Base-by-base conservation (phyloP, 495 filamentous ascomycete genomes). In the Penicillium bialowiezense region DNA sequence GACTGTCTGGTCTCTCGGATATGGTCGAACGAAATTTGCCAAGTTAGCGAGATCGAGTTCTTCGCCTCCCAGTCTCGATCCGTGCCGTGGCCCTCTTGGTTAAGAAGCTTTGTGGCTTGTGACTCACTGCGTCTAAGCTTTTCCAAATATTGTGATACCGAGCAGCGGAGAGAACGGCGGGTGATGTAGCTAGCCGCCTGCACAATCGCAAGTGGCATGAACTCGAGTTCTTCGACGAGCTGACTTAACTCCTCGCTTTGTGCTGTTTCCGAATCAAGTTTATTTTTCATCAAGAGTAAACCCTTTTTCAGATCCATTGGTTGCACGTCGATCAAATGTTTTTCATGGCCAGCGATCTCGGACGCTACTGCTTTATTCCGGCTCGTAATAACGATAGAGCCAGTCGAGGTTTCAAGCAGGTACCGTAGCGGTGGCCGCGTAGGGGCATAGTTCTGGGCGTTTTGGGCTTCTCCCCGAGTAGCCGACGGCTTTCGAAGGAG, bases 131-230 rank as follows among this genome's bases (percentile, higher is more conserved):
- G 26, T 20, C 34, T 56, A 44, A 75, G 72, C n/a, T 65, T 47
- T 34, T 64, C 31, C 0, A 76, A 51, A 48, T 80, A 78, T 40
- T 64, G 46, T 28, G 49, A 31, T 40, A 69, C 50, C 10, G 58
- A 60, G 29, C 14, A 43, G 6, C 66, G 48, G 7, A 60, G 62
- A 26, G 41, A 45, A 21, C 55, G 49, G 23, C 61, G 33, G 2
- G 2, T 47, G 34, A 81, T 78, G 55, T 75, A 80, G n/a, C 62
- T 67, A 8, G 73, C 72, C 1, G 74, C 75, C 49, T 81, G 75
- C 7, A 60, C 62, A 26, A 32, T 32, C 29, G 29, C 29, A 10
- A 32, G 29, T 10, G 29, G 29, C 29, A 32, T 32, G 12, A 32
- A 32, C 29, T 32, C 29, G 1, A 80, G 69, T 18, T 59, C 65